Conservation (phyloP, 768 basidiomycete genomes). For the Mrakia blollopis region DNA sequence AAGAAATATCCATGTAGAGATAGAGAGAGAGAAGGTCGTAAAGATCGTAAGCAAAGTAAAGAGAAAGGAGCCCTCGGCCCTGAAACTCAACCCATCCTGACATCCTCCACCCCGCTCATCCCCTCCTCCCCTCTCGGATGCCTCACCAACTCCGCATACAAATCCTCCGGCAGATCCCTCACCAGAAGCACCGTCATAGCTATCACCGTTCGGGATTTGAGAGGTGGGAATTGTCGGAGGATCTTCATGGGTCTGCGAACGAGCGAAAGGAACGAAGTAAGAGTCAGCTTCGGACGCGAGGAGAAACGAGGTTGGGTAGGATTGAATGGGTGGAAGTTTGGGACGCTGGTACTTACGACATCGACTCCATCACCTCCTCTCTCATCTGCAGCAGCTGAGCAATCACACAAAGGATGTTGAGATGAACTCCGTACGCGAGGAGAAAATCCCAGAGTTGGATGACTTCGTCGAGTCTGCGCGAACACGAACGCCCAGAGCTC, state of each 20-base stretch:
- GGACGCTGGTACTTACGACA: conserved; percentile 57
- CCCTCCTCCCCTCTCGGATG: conserved; percentile 53
- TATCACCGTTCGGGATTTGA: conserved; percentile 79
- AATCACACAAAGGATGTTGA: conserved; percentile 94
- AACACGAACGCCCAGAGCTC: neutral
- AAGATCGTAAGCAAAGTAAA: neutral
- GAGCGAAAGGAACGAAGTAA: neutral
- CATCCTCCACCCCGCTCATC: too few species aligned
- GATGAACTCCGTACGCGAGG: conserved; percentile 89
- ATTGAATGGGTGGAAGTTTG: neutral
- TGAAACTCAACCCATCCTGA: neutral
- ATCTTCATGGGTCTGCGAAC: conserved; percentile 79
- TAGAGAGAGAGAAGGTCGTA: neutral
- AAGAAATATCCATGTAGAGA: too few species aligned
- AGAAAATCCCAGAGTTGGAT: conserved; percentile 96
- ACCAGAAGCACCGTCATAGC: conserved; percentile 92
- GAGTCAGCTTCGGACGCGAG: neutral
- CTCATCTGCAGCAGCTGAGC: conserved; percentile 87
- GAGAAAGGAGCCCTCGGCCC: too few species aligned
- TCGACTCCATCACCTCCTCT: conserved; percentile 78
- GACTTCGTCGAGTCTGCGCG: conserved; percentile 67
- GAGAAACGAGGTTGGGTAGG: neutral
- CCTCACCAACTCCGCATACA: conserved; percentile 78
- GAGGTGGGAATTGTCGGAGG: conserved; percentile 76
- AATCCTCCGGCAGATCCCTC: conserved; percentile 71